Conservation (phyloP, 176 grass and related monocot genomes). For the Leersia perrieri region DNA sequence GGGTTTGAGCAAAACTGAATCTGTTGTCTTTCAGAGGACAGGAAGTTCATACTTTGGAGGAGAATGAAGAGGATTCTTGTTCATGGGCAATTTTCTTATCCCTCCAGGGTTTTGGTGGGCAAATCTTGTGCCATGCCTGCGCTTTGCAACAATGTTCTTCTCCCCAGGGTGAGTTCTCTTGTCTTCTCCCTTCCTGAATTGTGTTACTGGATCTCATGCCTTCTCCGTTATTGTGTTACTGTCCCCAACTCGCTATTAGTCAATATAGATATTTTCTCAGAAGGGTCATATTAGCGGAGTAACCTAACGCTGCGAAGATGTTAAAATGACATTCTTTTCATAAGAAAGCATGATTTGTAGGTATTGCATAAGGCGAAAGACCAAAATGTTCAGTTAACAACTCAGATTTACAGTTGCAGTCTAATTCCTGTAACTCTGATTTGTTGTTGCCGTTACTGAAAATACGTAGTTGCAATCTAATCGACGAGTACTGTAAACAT, state of each 20-base stretch:
- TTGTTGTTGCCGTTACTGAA: neutral
- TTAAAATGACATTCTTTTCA: neutral
- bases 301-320: neutral
- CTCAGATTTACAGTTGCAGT: neutral
- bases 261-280: neutral
- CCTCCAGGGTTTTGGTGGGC: neutral
- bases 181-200: neutral
- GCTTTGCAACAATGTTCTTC: neutral
- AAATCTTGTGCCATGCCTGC: neutral
- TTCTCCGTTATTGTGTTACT: neutral
- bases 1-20: neutral
- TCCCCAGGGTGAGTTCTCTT: slow-evolving; percentile 30
- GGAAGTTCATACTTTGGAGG: neutral
- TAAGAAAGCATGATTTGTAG: neutral
- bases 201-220: neutral
- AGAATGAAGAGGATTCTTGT: slow-evolving; percentile 52
- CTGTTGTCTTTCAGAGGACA: neutral
- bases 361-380: neutral
- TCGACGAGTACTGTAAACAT: too few relatives aligned
- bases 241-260: neutral
- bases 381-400: neutral
- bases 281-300: neutral
- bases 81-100: neutral
- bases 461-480: neutral
- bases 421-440: too few relatives aligned